Evolutionary conservation across 257 asterid species (phyloP).

Genomic region (Solanum chiquidenum): DNA sequence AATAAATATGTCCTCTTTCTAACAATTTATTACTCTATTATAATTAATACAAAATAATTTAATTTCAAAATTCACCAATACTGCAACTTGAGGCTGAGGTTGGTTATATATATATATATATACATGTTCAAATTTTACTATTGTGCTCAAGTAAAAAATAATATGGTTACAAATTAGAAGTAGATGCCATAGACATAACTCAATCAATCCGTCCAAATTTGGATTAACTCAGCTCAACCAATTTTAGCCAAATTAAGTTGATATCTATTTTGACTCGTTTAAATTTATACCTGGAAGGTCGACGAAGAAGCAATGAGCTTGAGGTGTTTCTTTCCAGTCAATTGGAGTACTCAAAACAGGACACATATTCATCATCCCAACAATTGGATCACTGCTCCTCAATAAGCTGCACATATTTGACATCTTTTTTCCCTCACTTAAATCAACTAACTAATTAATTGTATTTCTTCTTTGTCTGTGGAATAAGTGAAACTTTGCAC

Average conservation of each 20-base stretch:
- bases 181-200: no score
- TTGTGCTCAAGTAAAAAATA: no score
- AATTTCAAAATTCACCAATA: neutral
- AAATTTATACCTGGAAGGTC: constrained; percentile 5
- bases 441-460: neutral
- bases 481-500: neutral
- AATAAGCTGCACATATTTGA: neutral
- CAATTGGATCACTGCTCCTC: constrained; percentile 5
- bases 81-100: no score
- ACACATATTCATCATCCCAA: constrained; percentile 11
- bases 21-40: no score
- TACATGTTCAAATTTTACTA: no score
- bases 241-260: no score
- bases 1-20: neutral
- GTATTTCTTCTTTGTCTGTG: neutral
- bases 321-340: constrained; percentile 10
- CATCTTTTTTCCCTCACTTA: neutral
- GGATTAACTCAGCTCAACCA: no score
- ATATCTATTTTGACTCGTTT: no score
- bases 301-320: neutral
- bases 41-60: no score
- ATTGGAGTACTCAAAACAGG: constrained; percentile 13
- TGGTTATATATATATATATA: no score
- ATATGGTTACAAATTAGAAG: no score
- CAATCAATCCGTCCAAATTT: no score